phyloP scores from a whole-genome alignment of 1,284 basidiomycete genomes.

The Phellopilus nigrolimitatus region DNA sequence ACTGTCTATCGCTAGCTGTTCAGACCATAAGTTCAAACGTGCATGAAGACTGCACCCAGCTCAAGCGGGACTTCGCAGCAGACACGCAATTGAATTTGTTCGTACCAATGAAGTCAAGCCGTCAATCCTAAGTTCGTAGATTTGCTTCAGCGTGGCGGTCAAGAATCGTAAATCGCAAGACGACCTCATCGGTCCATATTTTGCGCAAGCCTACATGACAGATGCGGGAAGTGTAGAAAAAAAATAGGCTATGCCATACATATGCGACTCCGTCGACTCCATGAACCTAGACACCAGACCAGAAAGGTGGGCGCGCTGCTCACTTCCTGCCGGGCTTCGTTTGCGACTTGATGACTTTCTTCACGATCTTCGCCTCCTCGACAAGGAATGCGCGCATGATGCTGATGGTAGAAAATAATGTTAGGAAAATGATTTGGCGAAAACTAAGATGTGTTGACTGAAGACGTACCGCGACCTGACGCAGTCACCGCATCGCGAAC shows the following conservation, averaged over 20 bases:
- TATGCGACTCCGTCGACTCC: constrained; percentile 1
- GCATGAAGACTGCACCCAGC: no score
- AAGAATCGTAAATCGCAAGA: neutral
- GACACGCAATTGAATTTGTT: no score
- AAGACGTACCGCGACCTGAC: constrained; percentile 84
- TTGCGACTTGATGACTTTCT: constrained; percentile 96
- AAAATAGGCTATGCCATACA: constrained; percentile 4
- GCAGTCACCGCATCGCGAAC: constrained; percentile 90
- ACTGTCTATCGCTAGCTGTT: no score
- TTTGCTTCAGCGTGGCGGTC: no score
- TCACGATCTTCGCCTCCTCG: constrained; percentile 99
- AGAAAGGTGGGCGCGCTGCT: neutral
- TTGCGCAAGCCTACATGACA: neutral
- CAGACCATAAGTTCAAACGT: no score
- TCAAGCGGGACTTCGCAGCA: no score
- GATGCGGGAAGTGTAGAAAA: neutral
- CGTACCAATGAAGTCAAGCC: no score
- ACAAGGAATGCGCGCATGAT: constrained; percentile 98
- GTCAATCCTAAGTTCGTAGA: no score
- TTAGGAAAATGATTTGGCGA: neutral
- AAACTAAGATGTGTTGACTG: neutral
- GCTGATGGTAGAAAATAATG: constrained; percentile 38
- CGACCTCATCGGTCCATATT: constrained; percentile 11
- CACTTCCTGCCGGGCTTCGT: constrained; percentile 37
- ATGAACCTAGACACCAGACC: neutral